Evolutionary conservation across 2,329 filamentous ascomycete species (phyloP).

Genomic region (Verticillium dahliae): DNA sequence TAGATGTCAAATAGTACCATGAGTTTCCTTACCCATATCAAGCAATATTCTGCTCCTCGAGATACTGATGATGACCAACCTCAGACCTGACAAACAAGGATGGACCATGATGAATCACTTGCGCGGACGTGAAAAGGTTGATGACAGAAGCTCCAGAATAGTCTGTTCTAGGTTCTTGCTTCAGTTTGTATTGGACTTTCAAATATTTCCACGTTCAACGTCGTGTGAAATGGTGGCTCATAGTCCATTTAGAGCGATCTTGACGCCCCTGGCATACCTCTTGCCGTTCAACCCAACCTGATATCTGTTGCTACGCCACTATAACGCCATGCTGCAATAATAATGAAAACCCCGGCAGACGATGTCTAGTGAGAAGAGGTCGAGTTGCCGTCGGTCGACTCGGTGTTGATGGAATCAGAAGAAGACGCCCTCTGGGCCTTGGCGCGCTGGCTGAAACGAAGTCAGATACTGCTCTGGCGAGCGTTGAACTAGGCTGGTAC

Average conservation of each 20-base stretch:
- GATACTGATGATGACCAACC: no score
- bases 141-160: background rate
- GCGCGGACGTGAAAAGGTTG: background rate
- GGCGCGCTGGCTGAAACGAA: conserved; percentile 26
- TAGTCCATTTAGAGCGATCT: background rate
- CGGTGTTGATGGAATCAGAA: conserved; percentile 25
- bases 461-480: background rate
- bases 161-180: background rate
- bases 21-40: no score
- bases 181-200: background rate
- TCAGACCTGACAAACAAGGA: no score
- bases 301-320: background rate
- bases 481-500: conserved; percentile 11
- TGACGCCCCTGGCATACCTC: background rate
- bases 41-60: no score
- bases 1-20: no score
- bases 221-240: background rate
- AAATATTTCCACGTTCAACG: background rate
- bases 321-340: background rate
- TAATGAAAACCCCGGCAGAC: no score
- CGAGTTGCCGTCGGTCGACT: conserved; percentile 11
- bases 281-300: background rate
- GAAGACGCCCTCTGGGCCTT: conserved; percentile 30
- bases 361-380: background rate
- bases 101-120: background rate